Base-by-base conservation (phyloP, 2,329 filamentous ascomycete genomes). In the Aspergillus ruber region DNA sequence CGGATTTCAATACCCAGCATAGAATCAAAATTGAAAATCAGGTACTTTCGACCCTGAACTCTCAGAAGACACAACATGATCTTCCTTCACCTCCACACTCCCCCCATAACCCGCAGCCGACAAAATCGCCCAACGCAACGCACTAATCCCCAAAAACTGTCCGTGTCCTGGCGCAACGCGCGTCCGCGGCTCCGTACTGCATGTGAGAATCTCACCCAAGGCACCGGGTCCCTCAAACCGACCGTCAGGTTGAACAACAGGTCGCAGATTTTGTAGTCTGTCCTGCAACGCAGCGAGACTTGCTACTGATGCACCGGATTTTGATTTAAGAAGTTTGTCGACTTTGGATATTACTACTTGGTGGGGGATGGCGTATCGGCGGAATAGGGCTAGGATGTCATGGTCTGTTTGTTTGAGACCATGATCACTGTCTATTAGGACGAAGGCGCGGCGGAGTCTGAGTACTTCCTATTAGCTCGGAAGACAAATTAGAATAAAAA, bases 291-390 rank as follows among this genome's bases (percentile, higher is more conserved):
- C 54, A 25, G 65, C 52, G 18, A 69, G 44, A 18, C 51, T 58
- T 9, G 54, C 49, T 18, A 56, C 40, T 4, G 59, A 57, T 18
- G 54, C 71, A 42, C 52, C 66, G 47, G 55, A 59, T 44, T 56
- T 69, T 35, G 56, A 66, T 38, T 57, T 60, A 38, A 83, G 56
- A 12, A 83, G 50, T 50, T 77, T 77, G 59, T 88, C 84, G 6
- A 79, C 74, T 62, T 88, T 88, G 6, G 77, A 79, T n/a, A 87
- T 60, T 13, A 88, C 70, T 13, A 88, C 69, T 61, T 87, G 83
- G 60, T 83, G 81, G 0, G 79, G 72, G 13, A 86, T 76, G 1
- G 75, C 76, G n/a, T 75, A 70, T 41, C 75, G 55, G 13, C 77
- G 71, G 42, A 88, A 72, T 18, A 81, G 64, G 4, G 71, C 66